Evolutionary conservation across 352 stramenopile species (phyloP).

Genomic region (Globisporangium orthogonon): DNA sequence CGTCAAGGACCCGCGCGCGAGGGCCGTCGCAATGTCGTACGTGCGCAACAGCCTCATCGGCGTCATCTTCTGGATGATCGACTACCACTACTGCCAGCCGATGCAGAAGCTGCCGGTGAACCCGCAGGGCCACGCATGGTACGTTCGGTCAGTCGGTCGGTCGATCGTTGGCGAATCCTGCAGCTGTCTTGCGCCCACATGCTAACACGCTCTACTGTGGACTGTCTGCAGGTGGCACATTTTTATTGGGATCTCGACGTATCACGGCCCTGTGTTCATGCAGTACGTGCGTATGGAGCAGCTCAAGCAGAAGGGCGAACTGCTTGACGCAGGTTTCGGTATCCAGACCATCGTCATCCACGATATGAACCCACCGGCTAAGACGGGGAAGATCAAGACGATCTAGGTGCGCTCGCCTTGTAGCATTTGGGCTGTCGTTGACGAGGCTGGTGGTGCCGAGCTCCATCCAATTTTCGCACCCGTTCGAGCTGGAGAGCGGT

Average conservation of each 20-base stretch:
- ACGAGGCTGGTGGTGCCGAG: too few species aligned
- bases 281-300: constrained; percentile 81
- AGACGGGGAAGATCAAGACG: constrained; percentile 8
- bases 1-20: constrained; percentile 45
- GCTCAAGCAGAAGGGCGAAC: constrained; percentile 53
- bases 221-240: constrained; percentile 55
- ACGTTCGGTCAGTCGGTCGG: constrained; percentile 1
- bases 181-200: too few species aligned
- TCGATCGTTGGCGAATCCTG: neutral
- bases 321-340: constrained; percentile 41
- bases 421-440: too few species aligned
- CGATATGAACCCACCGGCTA: constrained; percentile 3
- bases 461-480: too few species aligned
- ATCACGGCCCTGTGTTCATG: constrained; percentile 81
- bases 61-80: constrained; percentile 66
- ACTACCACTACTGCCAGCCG: constrained; percentile 74
- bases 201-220: neutral
- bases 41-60: constrained; percentile 55
- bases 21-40: constrained; percentile 54
- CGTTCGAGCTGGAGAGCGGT: too few species aligned
- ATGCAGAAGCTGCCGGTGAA: constrained; percentile 59
- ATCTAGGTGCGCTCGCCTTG: constrained; percentile 3
- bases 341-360: constrained; percentile 69
- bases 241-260: constrained; percentile 73
- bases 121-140: constrained; percentile 75